Evolutionary conservation across 257 asterid species (phyloP).

Genomic region (Nicotiana sylvestris): DNA sequence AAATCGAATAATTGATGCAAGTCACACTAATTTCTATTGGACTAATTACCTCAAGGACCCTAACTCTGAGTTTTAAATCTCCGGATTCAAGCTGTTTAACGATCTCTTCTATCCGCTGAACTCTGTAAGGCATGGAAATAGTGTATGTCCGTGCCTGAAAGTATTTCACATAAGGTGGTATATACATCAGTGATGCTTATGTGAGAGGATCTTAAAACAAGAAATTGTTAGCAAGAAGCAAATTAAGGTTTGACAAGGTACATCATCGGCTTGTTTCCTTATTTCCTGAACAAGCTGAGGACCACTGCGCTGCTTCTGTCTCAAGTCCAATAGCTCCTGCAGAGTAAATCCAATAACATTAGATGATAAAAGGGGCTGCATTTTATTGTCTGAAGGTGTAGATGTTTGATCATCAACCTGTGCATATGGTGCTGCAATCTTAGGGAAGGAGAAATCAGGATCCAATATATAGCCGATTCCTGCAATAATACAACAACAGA

Average conservation of each 20-base stretch:
- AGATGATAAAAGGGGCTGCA: not conserved
- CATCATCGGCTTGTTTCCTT: conserved; percentile 87
- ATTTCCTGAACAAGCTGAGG: conserved; percentile 69
- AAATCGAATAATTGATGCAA: not conserved
- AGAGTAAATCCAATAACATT: not conserved
- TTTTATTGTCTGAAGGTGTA: not conserved
- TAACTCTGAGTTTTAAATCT: conserved; percentile 87
- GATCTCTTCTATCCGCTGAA: conserved; percentile 81
- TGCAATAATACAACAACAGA: conserved; percentile 22
- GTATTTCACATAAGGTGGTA: not conserved
- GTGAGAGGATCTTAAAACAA: not conserved
- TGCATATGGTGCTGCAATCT: conserved; percentile 96
- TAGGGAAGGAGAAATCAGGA: conserved; percentile 83
- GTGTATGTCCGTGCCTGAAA: conserved; percentile 75
- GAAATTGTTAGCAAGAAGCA: not conserved
- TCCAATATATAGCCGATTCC: conserved; percentile 85
- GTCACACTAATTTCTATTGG: not conserved
- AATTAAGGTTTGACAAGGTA: conserved; percentile 15
- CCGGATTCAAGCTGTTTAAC: conserved; percentile 88
- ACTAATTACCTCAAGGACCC: conserved; percentile 81
- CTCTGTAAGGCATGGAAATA: conserved; percentile 86
- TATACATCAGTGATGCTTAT: not conserved
- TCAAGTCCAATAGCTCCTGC: conserved; percentile 82
- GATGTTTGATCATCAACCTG: conserved; percentile 44
- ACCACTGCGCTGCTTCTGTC: conserved; percentile 61